Evolutionary conservation across 371 early-diverging fungal species (phyloP).

Genomic region (Mucor saturninus): DNA sequence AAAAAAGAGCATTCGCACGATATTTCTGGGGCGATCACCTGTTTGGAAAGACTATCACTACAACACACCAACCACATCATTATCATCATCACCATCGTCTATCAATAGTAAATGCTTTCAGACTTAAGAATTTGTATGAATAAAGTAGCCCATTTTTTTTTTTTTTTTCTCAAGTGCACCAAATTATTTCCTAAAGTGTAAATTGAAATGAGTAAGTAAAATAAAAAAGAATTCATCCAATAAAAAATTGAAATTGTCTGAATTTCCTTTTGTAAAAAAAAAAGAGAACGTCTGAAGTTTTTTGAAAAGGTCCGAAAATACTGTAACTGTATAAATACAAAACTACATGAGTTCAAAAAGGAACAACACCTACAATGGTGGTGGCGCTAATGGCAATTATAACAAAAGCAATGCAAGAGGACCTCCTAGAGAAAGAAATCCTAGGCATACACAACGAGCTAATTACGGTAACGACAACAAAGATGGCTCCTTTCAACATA

Average conservation of each 20-base stretch:
- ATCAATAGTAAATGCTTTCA: too few relatives aligned
- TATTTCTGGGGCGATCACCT: slow-evolving; percentile 6
- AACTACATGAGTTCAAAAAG: slow-evolving; percentile 21
- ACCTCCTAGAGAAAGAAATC: slow-evolving; percentile 15
- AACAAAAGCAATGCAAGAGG: slow-evolving; percentile 13
- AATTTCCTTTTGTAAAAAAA: too few relatives aligned
- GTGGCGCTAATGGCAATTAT: slow-evolving; percentile 1
- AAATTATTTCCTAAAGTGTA: too few relatives aligned
- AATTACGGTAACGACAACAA: background rate
- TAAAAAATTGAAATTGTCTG: too few relatives aligned
- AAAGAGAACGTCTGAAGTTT: too few relatives aligned
- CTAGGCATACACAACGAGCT: slow-evolving; percentile 2
- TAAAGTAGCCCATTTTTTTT: too few relatives aligned
- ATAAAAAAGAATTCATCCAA: too few relatives aligned
- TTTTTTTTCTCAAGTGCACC: too few relatives aligned
- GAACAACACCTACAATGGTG: slow-evolving; percentile 10
- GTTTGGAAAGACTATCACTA: slow-evolving; percentile 11
- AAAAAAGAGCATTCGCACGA: slow-evolving; percentile 3
- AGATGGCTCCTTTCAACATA: background rate
- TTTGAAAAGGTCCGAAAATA: too few relatives aligned
- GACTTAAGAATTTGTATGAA: too few relatives aligned
- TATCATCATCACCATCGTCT: background rate
- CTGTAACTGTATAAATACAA: too few relatives aligned
- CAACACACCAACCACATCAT: slow-evolving; percentile 10
- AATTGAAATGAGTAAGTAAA: too few relatives aligned